phyloP scores from a whole-genome alignment of 106 monocot genomes.

The Dendrobium chrysotoxum region DNA sequence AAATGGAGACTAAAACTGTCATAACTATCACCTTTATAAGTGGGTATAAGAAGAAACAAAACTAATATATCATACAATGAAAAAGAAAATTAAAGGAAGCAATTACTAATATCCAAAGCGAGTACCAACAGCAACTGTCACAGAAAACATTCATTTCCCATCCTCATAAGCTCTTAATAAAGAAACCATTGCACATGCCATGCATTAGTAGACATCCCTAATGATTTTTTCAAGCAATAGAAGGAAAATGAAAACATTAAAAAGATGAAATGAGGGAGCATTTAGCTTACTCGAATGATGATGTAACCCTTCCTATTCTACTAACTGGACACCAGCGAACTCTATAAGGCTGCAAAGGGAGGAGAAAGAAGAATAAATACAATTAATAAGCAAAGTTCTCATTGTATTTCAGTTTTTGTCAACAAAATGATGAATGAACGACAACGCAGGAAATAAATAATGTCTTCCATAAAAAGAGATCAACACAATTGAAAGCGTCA shows the following conservation, averaged over 20 bases:
- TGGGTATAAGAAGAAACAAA: neutral
- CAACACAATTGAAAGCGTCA: neutral
- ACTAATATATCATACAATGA: neutral
- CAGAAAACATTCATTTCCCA: neutral
- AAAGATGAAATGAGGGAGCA: neutral
- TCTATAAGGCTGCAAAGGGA: neutral
- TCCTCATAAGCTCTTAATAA: neutral
- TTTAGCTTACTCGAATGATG: neutral
- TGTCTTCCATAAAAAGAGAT: neutral
- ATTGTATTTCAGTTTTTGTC: neutral
- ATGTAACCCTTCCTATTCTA: slow-evolving; percentile 1
- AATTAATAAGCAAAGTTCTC: neutral
- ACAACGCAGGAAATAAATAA: neutral
- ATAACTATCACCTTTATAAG: neutral
- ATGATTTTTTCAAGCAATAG: neutral
- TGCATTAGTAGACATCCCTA: neutral
- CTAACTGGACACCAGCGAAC: slow-evolving; percentile 2
- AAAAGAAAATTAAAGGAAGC: neutral
- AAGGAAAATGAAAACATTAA: neutral
- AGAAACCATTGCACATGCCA: neutral
- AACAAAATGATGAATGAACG: neutral
- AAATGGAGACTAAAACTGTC: neutral
- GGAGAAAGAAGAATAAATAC: neutral
- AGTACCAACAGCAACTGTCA: neutral
- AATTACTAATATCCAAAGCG: neutral